Conservation (phyloP, 352 stramenopile genomes). For the Globisporangium heterothallicum region DNA sequence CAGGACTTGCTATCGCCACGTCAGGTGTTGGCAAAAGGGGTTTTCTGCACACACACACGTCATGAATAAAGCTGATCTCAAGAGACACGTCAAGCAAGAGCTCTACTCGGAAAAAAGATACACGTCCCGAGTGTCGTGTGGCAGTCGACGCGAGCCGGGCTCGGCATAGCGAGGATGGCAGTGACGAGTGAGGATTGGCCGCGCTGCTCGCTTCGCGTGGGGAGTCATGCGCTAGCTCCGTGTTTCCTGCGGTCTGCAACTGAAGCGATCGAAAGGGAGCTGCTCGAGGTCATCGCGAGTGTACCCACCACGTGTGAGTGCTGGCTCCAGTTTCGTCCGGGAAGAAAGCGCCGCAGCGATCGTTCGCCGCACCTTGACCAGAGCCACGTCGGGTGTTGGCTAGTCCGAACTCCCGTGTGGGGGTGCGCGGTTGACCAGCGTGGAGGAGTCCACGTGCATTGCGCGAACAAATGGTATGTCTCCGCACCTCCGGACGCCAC, state of each 20-base stretch:
- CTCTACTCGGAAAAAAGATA: too few species aligned
- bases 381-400: slow-evolving; percentile 26
- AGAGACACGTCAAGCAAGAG: too few species aligned
- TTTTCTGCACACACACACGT: too few species aligned
- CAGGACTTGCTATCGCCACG: too few species aligned
- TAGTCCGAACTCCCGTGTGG: slow-evolving; percentile 24
- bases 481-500: too few species aligned
- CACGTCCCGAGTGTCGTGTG: not conserved
- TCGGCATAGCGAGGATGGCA: too few species aligned
- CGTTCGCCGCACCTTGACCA: too few species aligned
- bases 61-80: too few species aligned
- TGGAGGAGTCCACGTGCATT: slow-evolving; percentile 5
- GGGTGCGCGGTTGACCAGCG: slow-evolving; percentile 16
- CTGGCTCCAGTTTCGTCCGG: slow-evolving; percentile 28
- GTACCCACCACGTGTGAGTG: slow-evolving; percentile 21
- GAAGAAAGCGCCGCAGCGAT: not conserved
- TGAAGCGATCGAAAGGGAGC: not conserved
- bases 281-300: not conserved
- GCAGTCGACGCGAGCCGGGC: too few species aligned
- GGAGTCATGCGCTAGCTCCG: not conserved
- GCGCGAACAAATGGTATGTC: not conserved
- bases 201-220: slow-evolving; percentile 30
- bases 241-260: slow-evolving; percentile 6
- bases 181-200: slow-evolving; percentile 31
- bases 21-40: too few species aligned